Base-by-base conservation (phyloP, 2,329 filamentous ascomycete genomes). In the Boeremia exigua region DNA sequence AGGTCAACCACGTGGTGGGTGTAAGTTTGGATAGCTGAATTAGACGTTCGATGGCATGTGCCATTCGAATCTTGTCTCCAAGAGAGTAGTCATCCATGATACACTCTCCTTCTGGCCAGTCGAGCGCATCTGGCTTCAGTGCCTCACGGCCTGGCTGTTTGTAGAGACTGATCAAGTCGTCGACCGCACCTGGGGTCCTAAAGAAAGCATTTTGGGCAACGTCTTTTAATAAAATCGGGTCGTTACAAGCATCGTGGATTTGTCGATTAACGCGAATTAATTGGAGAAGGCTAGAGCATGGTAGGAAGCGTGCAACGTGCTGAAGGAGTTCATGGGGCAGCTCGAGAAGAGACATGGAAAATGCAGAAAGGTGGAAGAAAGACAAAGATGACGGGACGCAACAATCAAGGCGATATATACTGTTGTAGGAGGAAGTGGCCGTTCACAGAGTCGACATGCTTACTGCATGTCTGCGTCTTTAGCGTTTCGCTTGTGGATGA, bases 311-410 rank as follows among this genome's bases (percentile, higher is more conserved):
- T 25, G 65, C 63, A 11, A 68, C 60, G 9, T 61, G 56, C 36
- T 65, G 63, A 8, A 68, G 57, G 10, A 69, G 55, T 50, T 69
- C 65, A 6, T 47, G 56, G 12, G 66, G 63, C 15, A 69, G 62
- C 23, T 40, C 42, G 9, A 56, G 47, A 7, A 56, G 30, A 43
- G 47, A 47, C 53, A 56, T 56, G n/a, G 23, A 27, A 39, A 25
- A 27, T 5, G 6, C 2, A 27, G 8, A 19, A 37, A 6, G 6
- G 9, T 17, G 34, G 15, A 12, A 40, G 19, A 19, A 14, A 15
- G 28, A 48, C n/a, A 9, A n/a, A n/a, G 45, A 7, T 15, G 29
- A 23, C 17, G 15, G 2, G 30, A n/a, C 9, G 27, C 36, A 37
- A 10, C 17, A 11, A 19, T 4, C 17, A 3, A 19, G 5, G 19